A percentile compares a stretch with the other conserved stretches of the same genome.
Conservation (phyloP, 148 eudicot genomes). For the Vaccinium vitisidaea region DNA sequence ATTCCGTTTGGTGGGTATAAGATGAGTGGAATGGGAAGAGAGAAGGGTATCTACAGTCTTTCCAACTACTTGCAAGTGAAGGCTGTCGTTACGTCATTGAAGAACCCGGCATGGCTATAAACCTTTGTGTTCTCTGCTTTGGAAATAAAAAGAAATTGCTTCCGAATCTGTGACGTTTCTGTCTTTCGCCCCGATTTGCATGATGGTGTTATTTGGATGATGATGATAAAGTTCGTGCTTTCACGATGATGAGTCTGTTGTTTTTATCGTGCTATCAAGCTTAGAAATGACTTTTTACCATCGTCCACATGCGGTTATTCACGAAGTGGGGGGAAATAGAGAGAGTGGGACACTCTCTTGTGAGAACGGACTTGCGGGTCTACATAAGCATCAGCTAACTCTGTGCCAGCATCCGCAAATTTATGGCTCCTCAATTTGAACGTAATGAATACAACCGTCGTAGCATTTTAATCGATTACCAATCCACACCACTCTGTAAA, state of each 20-base stretch:
- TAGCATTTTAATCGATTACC: no score
- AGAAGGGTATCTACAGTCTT: conserved; percentile 63
- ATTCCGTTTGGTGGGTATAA: conserved; percentile 82
- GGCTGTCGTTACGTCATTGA: conserved; percentile 65
- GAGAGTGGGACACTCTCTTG: background rate
- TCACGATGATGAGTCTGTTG: background rate
- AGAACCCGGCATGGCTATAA: conserved; percentile 40
- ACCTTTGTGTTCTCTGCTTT: background rate
- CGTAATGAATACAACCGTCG: no score
- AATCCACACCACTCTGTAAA: no score
- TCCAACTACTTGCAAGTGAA: conserved; percentile 73
- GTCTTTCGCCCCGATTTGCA: background rate
- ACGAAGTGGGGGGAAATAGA: background rate
- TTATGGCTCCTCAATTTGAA: background rate
- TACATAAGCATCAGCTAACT: background rate
- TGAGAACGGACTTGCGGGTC: background rate
- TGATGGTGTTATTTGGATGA: background rate
- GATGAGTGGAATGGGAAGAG: conserved; percentile 81
- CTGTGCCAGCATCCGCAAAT: background rate
- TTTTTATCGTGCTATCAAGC: background rate
- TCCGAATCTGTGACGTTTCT: background rate
- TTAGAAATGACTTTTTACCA: background rate
- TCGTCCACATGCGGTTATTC: background rate
- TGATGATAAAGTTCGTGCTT: background rate
- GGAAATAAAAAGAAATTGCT: background rate